phyloP scores from a whole-genome alignment of 2,329 filamentous ascomycete species.

The Neonectria ditissima region DNA sequence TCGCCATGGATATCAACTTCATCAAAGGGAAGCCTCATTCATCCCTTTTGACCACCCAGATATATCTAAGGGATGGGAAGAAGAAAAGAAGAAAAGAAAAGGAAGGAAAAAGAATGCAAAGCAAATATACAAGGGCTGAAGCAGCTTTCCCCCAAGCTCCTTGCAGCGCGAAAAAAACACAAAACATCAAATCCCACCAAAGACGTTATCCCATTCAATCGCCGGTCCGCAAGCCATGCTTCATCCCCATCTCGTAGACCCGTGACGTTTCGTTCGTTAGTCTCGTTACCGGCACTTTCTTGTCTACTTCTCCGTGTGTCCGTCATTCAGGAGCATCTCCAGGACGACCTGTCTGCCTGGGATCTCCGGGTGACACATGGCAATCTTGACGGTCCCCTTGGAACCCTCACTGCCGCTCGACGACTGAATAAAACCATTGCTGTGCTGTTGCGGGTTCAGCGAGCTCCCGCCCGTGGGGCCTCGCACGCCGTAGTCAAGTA shows the following conservation, averaged over 20 bases:
- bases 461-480: conserved; percentile 67
- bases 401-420: conserved; percentile 59
- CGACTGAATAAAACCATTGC: conserved; percentile 51
- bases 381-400: conserved; percentile 88
- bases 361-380: conserved; percentile 92
- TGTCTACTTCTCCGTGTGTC: conserved; percentile 66
- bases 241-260: conserved; percentile 11
- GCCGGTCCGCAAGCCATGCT: not conserved
- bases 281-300: conserved; percentile 12
- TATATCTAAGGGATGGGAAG: conserved; percentile 19
- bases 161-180: conserved; percentile 12
- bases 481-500: conserved; percentile 85
- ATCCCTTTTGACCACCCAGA: not conserved
- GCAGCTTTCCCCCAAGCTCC: not conserved
- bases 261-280: conserved; percentile 17
- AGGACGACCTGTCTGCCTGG: conserved; percentile 88
- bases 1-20: conserved; percentile 22
- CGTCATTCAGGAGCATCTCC: conserved; percentile 93
- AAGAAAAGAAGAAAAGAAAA: not conserved
- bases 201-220: conserved; percentile 15
- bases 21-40: not conserved
- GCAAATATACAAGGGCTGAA: conserved; percentile 17
- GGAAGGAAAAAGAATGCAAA: not conserved
- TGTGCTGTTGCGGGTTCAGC: conserved; percentile 47
- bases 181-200: conserved; percentile 7